phyloP scores from a whole-genome alignment of 106 monocot genomes.

The Triglochin maritima region DNA sequence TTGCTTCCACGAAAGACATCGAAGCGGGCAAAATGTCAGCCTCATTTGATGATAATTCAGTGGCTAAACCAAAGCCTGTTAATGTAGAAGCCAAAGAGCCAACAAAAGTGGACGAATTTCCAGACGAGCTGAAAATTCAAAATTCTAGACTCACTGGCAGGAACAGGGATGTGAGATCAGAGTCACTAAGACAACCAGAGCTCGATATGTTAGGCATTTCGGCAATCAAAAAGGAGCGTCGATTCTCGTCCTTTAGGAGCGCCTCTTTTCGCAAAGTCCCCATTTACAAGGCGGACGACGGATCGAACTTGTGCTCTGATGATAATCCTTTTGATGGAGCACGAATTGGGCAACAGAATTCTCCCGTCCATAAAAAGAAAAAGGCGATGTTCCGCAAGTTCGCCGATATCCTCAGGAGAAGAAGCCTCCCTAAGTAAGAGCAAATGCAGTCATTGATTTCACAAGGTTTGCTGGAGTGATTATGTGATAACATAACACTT shows the following conservation, averaged over 20 bases:
- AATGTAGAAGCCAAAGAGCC: neutral
- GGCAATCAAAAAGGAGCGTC: neutral
- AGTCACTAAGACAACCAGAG: constrained; percentile 7
- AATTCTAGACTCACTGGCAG: neutral
- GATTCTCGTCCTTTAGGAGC: constrained; percentile 22
- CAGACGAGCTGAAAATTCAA: constrained; percentile 8
- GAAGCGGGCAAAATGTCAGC: neutral
- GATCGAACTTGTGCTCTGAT: constrained; percentile 4
- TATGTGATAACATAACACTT: too few relatives aligned
- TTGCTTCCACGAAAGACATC: constrained; percentile 9
- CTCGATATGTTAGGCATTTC: neutral
- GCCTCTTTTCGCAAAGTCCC: constrained; percentile 15
- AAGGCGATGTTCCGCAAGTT: constrained; percentile 35
- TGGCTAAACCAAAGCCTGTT: neutral
- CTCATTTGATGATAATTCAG: constrained; percentile 1
- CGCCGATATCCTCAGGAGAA: constrained; percentile 39
- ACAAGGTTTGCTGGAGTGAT: too few relatives aligned
- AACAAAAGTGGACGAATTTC: constrained; percentile 12
- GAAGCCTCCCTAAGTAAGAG: neutral
- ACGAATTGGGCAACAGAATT: neutral
- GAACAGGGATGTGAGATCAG: constrained; percentile 6
- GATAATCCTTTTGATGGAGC: constrained; percentile 23
- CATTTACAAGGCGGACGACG: constrained; percentile 13
- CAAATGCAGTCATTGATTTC: too few relatives aligned
- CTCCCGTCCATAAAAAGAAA: constrained; percentile 35